Percentiles rank a stretch among this genome's conserved stretches.
These are phyloP conservation scores for Neurospora cerealis DNA, from an alignment of 495 filamentous ascomycete species.

Conservation along the genomic window DNA sequence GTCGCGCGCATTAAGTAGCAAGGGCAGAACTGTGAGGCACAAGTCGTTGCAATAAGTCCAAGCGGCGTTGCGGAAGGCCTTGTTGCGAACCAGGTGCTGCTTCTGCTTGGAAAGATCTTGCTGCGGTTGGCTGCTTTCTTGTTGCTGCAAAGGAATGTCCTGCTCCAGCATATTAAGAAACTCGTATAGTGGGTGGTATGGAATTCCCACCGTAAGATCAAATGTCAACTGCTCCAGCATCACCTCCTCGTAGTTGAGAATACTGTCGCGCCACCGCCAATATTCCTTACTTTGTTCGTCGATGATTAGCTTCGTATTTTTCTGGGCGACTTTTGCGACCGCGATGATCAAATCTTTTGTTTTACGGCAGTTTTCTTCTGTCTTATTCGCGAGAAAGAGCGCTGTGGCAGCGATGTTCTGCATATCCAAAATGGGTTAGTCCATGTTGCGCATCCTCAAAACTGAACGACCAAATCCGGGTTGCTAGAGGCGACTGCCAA, in stretches of 20 bases:
- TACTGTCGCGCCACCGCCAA: slow-evolving; percentile 92
- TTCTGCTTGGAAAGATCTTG: not conserved
- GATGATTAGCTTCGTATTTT: slow-evolving; percentile 73
- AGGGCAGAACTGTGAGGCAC: slow-evolving; percentile 69
- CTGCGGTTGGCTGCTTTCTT: not conserved
- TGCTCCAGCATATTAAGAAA: slow-evolving; percentile 54
- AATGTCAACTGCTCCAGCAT: slow-evolving; percentile 90
- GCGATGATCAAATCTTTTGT: slow-evolving; percentile 88
- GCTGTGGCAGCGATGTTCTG: slow-evolving; percentile 76
- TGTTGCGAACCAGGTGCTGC: slow-evolving; percentile 50
- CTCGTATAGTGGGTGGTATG: slow-evolving; percentile 72
- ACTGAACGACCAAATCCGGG: not conserved
- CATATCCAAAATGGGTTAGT: slow-evolving; percentile 3
- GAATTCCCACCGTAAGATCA: slow-evolving; percentile 78
- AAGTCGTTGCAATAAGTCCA: slow-evolving; percentile 93
- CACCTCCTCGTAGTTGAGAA: slow-evolving; percentile 80
- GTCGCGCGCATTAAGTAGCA: slow-evolving; percentile 67
- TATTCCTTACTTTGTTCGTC: slow-evolving; percentile 96
- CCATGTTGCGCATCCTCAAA: not conserved
- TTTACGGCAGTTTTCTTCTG: slow-evolving; percentile 89
- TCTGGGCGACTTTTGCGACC: slow-evolving; percentile 89
- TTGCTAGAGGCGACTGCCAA: not conserved
- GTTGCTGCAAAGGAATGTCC: not conserved
- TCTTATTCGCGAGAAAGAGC: slow-evolving; percentile 90
- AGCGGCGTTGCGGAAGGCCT: slow-evolving; percentile 66